phyloP scores from a whole-genome alignment of 176 grass and related monocot species.

The Saccharum spontaneum region DNA sequence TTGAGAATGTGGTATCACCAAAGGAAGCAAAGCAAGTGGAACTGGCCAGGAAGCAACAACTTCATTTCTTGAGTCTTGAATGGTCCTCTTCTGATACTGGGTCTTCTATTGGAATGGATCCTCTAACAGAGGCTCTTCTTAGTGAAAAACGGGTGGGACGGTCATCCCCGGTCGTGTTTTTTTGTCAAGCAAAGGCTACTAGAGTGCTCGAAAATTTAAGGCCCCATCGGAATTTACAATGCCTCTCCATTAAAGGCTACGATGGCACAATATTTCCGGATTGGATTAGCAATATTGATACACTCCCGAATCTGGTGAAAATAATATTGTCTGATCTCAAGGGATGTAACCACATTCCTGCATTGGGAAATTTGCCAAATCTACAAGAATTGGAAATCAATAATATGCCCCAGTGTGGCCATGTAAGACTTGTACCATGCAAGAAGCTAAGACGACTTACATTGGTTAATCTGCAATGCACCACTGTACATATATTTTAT shows the following conservation, averaged over 20 bases:
- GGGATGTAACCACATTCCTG: not conserved
- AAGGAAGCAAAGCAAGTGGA: not conserved
- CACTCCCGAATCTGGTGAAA: not conserved
- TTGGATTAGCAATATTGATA: not conserved
- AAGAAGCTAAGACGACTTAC: not conserved
- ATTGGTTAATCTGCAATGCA: not conserved
- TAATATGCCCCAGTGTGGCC: not conserved
- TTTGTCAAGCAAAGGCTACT: not conserved
- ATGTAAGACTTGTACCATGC: not conserved
- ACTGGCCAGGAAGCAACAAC: not conserved
- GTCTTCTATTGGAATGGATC: no score
- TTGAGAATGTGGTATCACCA: not conserved
- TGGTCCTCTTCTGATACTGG: not conserved
- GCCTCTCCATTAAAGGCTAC: not conserved
- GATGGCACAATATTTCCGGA: rapidly evolving
- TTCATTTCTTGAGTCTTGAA: not conserved
- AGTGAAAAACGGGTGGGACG: no score
- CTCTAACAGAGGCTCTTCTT: not conserved
- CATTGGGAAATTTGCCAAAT: not conserved
- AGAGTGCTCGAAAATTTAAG: not conserved
- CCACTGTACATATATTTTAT: no score
- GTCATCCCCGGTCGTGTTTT: no score
- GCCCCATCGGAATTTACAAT: not conserved
- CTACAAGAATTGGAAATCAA: not conserved
- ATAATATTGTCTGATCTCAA: not conserved